Base-by-base conservation (phyloP, 2,329 filamentous ascomycete genomes). In the Ophiostoma sp. region DNA sequence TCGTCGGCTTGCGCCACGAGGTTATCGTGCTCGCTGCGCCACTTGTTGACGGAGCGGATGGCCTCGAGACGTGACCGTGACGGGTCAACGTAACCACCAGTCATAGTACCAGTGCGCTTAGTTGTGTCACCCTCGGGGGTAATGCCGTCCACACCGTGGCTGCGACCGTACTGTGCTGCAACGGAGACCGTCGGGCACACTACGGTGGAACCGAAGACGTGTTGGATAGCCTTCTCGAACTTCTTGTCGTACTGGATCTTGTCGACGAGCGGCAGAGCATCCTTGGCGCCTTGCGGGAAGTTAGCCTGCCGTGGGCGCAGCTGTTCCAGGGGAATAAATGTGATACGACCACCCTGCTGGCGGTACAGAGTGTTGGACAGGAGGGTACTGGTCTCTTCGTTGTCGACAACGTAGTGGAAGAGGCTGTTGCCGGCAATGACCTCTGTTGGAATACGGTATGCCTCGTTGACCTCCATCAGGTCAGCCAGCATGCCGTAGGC, bases 391-490 rank as follows among this genome's bases (percentile, higher is more conserved):
- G 95, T 98, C 55, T 92, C 90, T 75, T 97, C 94, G 69, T 92
- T 95, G 80, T 99, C 95, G 59, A 98, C 95, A 12, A 99, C 91
- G 77, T 97, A 97, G 82, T 99, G 94, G 83, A 99, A 99, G 9
- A 99, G 86, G 80, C 94, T 97, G 76, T 91, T 91, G 22, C 96
- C 96, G 2, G 95, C 96, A 70, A 95, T 96, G 78, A 97, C 94
- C 82, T 99, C 96, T 11, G 97, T 92, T 1, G 96, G 94, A 12
- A 95, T 90, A 75, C 94, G 90, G 82, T 97, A 98, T 71, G 90
- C 88, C 71, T 97, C 94, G 73, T 87, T 89, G 68, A 97, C 94
- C 72, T 94, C 90, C 78, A 98, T 90, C n/a, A 99, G 88, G 80
- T 99, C 97, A 4, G 95, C 95, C 50, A 99, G 83, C 0, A 95